phyloP scores from a whole-genome alignment of 192 early-diverging fungal species.

The Podila minutissima region DNA sequence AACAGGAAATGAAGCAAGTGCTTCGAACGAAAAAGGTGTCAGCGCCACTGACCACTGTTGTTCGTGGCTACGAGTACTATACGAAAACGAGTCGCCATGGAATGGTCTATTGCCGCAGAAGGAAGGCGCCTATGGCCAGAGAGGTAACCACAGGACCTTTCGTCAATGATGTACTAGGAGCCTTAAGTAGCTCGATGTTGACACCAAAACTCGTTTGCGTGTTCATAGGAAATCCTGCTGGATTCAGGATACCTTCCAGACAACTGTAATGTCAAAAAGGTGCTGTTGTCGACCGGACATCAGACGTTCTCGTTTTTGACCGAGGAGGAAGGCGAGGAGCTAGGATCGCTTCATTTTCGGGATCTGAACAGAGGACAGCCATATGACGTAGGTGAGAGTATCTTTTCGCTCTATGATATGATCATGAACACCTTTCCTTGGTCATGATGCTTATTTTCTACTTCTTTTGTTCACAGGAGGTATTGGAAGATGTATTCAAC shows the following conservation, averaged over 20 bases:
- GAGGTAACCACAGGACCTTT: conserved; percentile 43
- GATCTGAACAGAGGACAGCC: conserved; percentile 47
- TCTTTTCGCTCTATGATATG: not conserved
- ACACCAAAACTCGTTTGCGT: not conserved
- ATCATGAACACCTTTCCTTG: not conserved
- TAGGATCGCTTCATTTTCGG: conserved; percentile 61
- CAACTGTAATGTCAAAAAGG: conserved; percentile 60
- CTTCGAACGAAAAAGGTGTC: conserved; percentile 50
- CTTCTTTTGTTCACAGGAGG: conserved; percentile 36
- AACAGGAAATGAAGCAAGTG: conserved; percentile 64
- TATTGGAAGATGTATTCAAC: conserved; percentile 66
- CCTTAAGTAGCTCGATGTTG: not conserved
- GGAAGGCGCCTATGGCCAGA: conserved; percentile 30
- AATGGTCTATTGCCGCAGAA: conserved; percentile 60
- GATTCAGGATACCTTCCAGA: conserved; percentile 58
- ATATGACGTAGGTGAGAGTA: conserved; percentile 41
- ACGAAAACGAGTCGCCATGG: conserved; percentile 57
- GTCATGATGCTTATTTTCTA: not conserved
- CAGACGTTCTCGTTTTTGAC: conserved; percentile 62
- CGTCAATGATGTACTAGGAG: not conserved
- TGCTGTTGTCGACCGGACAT: conserved; percentile 62
- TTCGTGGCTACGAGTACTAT: conserved; percentile 65
- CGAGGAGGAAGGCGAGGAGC: conserved; percentile 61
- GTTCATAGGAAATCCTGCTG: conserved; percentile 59
- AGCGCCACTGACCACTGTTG: conserved; percentile 57